Evolutionary conservation across 345 rosid genomes (phyloP).

Genomic region (Eucalyptus lansdowneana): DNA sequence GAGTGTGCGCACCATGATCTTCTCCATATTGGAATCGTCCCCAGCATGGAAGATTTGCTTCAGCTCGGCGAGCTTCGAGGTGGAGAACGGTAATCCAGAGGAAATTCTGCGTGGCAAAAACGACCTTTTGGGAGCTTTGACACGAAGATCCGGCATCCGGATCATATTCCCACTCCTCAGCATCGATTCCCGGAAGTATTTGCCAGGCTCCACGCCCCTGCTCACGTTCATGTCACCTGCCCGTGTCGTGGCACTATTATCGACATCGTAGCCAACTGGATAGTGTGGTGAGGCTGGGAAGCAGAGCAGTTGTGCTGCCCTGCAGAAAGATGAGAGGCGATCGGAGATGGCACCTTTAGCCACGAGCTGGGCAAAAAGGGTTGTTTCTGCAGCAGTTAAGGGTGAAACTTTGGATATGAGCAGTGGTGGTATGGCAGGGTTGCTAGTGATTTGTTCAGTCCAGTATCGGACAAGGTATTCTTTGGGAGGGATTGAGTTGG

Average conservation of each 20-base stretch:
- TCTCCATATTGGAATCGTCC: slow-evolving; percentile 52
- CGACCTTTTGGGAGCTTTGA: slow-evolving; percentile 82
- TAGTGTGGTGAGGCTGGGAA: slow-evolving; percentile 48
- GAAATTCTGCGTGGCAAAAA: slow-evolving; percentile 64
- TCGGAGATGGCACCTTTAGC: slow-evolving; percentile 35
- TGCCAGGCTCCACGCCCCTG: slow-evolving; percentile 72
- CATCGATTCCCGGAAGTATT: slow-evolving; percentile 63
- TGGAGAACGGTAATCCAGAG: slow-evolving; percentile 51
- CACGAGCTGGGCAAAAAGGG: slow-evolving; percentile 60
- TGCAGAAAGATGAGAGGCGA: slow-evolving; percentile 55
- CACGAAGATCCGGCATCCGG: slow-evolving; percentile 80
- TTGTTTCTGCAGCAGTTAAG: slow-evolving; percentile 46
- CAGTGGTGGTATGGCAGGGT: slow-evolving; percentile 30
- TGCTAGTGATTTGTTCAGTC: slow-evolving; percentile 58
- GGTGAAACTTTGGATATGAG: slow-evolving; percentile 76
- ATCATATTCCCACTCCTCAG: slow-evolving; percentile 46
- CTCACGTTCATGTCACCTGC: slow-evolving; percentile 28
- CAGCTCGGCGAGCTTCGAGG: slow-evolving; percentile 12
- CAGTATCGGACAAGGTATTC: slow-evolving; percentile 70
- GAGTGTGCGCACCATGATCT: slow-evolving; percentile 41
- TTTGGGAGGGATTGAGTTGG: slow-evolving; percentile 57
- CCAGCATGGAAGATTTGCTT: slow-evolving; percentile 41
- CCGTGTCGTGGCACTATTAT: background rate
- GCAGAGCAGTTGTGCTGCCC: slow-evolving; percentile 76
- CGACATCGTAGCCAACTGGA: slow-evolving; percentile 5